Conservation (phyloP, 2,329 filamentous ascomycete species). For the Diaporthe sp. region DNA sequence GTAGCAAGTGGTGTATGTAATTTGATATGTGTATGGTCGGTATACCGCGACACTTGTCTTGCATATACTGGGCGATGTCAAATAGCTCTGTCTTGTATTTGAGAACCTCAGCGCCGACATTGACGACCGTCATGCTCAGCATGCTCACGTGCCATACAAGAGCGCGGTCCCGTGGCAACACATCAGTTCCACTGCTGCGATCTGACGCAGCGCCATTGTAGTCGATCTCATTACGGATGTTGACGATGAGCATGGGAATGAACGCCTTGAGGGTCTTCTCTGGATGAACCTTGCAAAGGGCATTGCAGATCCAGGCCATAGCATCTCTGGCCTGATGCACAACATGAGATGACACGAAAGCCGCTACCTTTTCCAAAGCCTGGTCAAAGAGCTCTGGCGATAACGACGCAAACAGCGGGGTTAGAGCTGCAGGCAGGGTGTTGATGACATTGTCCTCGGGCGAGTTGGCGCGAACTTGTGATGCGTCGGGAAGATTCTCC, state of each 20-base stretch:
- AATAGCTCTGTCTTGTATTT: conserved; percentile 90
- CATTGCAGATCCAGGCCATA: conserved; percentile 98
- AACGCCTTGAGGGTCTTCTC: conserved; percentile 93
- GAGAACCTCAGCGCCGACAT: conserved; percentile 90
- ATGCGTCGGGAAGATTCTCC: conserved; percentile 93
- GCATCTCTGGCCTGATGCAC: conserved; percentile 97
- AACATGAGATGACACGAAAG: conserved; percentile 92
- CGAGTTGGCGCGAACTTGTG: conserved; percentile 86
- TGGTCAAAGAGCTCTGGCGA: conserved; percentile 95
- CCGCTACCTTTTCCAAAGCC: conserved; percentile 89
- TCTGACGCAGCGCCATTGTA: conserved; percentile 96
- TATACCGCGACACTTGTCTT: conserved; percentile 91
- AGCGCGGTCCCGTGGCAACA: conserved; percentile 90
- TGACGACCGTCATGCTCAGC: conserved; percentile 97
- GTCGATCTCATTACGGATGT: conserved; percentile 96
- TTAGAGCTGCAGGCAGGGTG: conserved; percentile 89
- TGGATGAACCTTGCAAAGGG: conserved; percentile 93
- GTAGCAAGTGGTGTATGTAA: conserved; percentile 93
- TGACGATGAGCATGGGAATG: conserved; percentile 88
- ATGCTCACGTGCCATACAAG: conserved; percentile 95
- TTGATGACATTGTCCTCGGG: conserved; percentile 98
- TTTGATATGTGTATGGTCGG: conserved; percentile 97
- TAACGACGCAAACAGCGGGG: conserved; percentile 87
- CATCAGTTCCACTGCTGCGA: conserved; percentile 91
- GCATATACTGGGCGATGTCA: conserved; percentile 94